A percentile compares a stretch with the other conserved stretches of the same genome.
Conservation (phyloP, 1,139 yeast species). For the Zygoascus hellenicus region DNA sequence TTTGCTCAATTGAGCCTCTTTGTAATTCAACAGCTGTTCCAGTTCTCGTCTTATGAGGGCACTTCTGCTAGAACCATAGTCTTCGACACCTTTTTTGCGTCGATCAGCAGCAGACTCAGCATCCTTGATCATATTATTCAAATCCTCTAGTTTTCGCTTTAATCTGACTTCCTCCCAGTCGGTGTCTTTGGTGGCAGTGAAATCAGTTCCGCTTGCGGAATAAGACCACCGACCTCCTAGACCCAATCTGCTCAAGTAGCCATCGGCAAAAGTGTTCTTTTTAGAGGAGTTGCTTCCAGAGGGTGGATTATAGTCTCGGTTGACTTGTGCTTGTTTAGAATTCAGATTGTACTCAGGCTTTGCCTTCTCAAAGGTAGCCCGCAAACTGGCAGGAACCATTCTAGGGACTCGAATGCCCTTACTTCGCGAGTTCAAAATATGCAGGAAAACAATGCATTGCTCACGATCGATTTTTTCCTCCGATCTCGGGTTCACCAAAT, state of each 20-base stretch:
- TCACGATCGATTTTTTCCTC: conserved; percentile 88
- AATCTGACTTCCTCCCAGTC: conserved; percentile 86
- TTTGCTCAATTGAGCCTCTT: conserved; percentile 45
- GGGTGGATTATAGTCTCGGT: conserved; percentile 13
- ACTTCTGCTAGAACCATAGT: conserved; percentile 37
- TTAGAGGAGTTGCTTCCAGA: conserved; percentile 22
- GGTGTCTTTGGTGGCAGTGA: conserved; percentile 64
- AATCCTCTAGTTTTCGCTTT: conserved; percentile 68
- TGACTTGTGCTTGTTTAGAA: conserved; percentile 44
- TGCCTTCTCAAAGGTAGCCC: conserved; percentile 88
- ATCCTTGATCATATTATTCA: conserved; percentile 56
- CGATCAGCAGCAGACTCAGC: conserved; percentile 50
- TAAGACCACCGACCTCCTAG: conserved; percentile 34
- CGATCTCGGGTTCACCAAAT: conserved; percentile 83
- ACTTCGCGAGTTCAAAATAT: conserved; percentile 84
- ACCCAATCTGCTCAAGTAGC: conserved; percentile 43
- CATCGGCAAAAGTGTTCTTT: conserved; percentile 45
- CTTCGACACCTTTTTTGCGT: conserved; percentile 39
- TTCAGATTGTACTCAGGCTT: conserved; percentile 69
- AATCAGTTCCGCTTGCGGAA: conserved; percentile 63
- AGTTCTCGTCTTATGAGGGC: conserved; percentile 59
- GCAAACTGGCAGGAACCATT: conserved; percentile 86
- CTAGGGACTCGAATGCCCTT: conserved; percentile 85
- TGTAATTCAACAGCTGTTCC: conserved; percentile 74
- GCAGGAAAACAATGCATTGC: conserved; percentile 83